These are phyloP conservation scores for Eucalyptus marginata DNA, from an alignment of 345 rosid species.

Conservation along the genomic window DNA sequence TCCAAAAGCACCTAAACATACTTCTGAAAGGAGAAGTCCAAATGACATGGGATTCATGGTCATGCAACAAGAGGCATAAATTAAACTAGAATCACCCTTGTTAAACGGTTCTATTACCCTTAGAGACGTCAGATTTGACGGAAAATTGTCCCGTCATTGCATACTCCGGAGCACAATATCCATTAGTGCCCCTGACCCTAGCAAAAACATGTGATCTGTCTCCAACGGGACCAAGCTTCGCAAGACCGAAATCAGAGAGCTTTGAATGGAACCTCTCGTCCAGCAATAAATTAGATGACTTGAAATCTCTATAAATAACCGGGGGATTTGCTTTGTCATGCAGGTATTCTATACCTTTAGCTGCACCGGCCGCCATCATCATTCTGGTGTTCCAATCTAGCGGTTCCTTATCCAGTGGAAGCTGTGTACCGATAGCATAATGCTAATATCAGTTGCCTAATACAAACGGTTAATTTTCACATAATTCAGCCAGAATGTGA, in stretches of 20 bases:
- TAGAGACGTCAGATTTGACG: too few species aligned
- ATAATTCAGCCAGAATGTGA: too few species aligned
- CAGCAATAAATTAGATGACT: conserved; percentile 77
- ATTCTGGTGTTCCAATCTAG: conserved; percentile 93
- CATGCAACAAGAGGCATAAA: too few species aligned
- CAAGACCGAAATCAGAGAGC: conserved; percentile 92
- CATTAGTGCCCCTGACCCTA: too few species aligned
- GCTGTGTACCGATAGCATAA: conserved; percentile 19
- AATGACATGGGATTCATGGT: too few species aligned
- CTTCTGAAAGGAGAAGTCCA: background rate
- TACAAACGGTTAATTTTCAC: background rate
- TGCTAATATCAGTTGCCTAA: background rate
- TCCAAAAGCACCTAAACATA: background rate
- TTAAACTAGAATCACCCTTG: too few species aligned
- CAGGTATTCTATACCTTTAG: conserved; percentile 77
- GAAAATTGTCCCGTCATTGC: too few species aligned
- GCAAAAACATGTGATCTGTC: too few species aligned
- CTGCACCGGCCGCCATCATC: conserved; percentile 94
- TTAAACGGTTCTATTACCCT: too few species aligned
- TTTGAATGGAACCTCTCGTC: conserved; percentile 80
- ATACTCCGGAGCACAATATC: too few species aligned
- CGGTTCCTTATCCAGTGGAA: conserved; percentile 76
- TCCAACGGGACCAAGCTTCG: conserved; percentile 71
- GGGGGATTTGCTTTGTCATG: conserved; percentile 91
- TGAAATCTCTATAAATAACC: conserved; percentile 83